Evolutionary conservation across 257 asterid genomes (phyloP).

Genomic region (Solanum bulbocastanum): DNA sequence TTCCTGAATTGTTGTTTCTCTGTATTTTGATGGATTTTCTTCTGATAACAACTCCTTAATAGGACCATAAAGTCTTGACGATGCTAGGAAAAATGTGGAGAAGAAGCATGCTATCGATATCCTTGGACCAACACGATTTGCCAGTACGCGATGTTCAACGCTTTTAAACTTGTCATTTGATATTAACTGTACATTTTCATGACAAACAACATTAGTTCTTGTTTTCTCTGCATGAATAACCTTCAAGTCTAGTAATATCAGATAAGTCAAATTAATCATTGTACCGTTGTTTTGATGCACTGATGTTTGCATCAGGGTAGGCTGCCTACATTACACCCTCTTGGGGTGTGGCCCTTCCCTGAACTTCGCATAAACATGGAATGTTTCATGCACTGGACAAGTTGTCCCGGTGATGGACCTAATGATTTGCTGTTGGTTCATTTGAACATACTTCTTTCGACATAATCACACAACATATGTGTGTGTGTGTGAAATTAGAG

Average conservation of each 20-base stretch:
- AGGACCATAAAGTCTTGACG: slow-evolving; percentile 42
- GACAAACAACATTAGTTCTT: not conserved
- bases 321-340: not conserved
- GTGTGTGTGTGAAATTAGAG: not conserved
- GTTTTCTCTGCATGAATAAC: not conserved
- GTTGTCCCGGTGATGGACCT: not conserved
- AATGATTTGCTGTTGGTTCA: not conserved
- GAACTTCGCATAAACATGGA: not conserved
- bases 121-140: slow-evolving; percentile 46
- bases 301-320: not conserved
- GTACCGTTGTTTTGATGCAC: not conserved
- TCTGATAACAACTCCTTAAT: slow-evolving; percentile 45
- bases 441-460: not conserved
- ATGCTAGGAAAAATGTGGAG: slow-evolving; percentile 21
- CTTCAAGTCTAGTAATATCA: not conserved
- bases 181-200: not conserved
- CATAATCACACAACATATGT: not conserved
- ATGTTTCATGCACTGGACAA: not conserved
- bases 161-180: slow-evolving; percentile 1
- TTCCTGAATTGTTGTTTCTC: slow-evolving; percentile 48
- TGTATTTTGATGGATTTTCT: slow-evolving; percentile 43
- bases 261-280: not conserved
- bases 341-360: not conserved
- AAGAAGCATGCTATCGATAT: slow-evolving; percentile 60
- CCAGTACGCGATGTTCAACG: slow-evolving; percentile 41